These are phyloP conservation scores for Brassica cretica DNA, from an alignment of 345 rosid genomes.

Conservation along the genomic window DNA sequence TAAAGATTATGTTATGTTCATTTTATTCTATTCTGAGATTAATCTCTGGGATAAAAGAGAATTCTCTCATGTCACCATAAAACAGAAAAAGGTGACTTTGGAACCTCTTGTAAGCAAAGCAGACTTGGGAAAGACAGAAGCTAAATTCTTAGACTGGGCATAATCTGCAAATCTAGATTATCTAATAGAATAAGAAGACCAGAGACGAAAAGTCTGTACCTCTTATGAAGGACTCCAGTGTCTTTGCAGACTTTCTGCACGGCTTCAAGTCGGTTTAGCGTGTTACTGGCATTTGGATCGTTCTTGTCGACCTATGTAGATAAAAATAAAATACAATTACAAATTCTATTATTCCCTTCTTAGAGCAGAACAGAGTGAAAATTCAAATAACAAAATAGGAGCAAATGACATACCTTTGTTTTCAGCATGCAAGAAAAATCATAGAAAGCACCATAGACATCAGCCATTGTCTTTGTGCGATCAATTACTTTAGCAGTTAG, in stretches of 20 bases:
- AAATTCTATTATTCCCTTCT: not conserved
- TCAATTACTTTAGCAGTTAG: conserved; percentile 86
- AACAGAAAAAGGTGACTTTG: not conserved
- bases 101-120: not conserved
- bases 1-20: not conserved
- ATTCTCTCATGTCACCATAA: not conserved
- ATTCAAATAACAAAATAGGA: conserved; percentile 13
- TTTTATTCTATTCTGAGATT: not conserved
- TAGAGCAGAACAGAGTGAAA: not conserved
- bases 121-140: not conserved
- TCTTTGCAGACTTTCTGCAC: conserved; percentile 62
- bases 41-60: not conserved
- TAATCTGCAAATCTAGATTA: not conserved
- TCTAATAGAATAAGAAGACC: not conserved
- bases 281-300: conserved; percentile 72
- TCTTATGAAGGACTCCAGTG: conserved; percentile 55
- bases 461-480: conserved; percentile 77
- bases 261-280: conserved; percentile 62
- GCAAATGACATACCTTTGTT: conserved; percentile 54
- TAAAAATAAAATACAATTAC: not conserved
- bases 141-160: not conserved
- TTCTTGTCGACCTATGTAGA: conserved; percentile 58
- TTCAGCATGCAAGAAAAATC: conserved; percentile 76
- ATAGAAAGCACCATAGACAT: conserved; percentile 86
- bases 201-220: conserved; percentile 37